Percentiles rank a stretch among this genome's conserved stretches.
Evolutionary conservation across 2,329 filamentous ascomycete genomes (phyloP).

Genomic region (Ophiocordyceps sinensis): DNA sequence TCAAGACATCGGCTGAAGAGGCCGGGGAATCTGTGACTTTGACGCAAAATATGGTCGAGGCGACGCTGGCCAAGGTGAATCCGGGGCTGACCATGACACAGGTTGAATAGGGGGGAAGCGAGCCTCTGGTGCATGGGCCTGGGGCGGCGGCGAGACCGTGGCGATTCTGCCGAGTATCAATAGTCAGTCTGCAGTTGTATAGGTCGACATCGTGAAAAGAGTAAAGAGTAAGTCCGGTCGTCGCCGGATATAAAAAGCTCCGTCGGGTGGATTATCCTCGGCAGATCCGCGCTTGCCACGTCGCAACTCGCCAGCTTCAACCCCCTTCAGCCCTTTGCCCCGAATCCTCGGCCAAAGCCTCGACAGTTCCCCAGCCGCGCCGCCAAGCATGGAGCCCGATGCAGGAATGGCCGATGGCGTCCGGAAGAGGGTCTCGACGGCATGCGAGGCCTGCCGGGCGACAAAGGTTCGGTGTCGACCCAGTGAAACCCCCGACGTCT

Average conservation of each 20-base stretch:
- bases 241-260: too few species aligned
- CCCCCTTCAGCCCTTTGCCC: too few species aligned
- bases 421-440: constrained; percentile 20
- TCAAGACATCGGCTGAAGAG: constrained; percentile 11
- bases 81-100: constrained; percentile 16
- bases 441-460: constrained; percentile 38
- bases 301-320: too few species aligned
- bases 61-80: constrained; percentile 15
- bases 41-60: constrained; percentile 11
- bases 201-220: too few species aligned
- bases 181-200: too few species aligned
- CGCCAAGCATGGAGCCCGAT: constrained; percentile 4
- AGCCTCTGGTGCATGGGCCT: too few species aligned
- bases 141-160: too few species aligned
- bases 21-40: constrained; percentile 8
- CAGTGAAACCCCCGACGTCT: constrained; percentile 31
- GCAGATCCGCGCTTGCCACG: too few species aligned
- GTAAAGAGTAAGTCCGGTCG: too few species aligned
- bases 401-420: constrained; percentile 3
- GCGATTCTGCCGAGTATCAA: too few species aligned
- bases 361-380: neutral
- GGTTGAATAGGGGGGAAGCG: constrained; percentile 2
- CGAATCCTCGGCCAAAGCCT: too few species aligned
- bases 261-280: too few species aligned
- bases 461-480: constrained; percentile 39